phyloP scores from a whole-genome alignment of 768 basidiomycete genomes.

The Termitomyces sp. region DNA sequence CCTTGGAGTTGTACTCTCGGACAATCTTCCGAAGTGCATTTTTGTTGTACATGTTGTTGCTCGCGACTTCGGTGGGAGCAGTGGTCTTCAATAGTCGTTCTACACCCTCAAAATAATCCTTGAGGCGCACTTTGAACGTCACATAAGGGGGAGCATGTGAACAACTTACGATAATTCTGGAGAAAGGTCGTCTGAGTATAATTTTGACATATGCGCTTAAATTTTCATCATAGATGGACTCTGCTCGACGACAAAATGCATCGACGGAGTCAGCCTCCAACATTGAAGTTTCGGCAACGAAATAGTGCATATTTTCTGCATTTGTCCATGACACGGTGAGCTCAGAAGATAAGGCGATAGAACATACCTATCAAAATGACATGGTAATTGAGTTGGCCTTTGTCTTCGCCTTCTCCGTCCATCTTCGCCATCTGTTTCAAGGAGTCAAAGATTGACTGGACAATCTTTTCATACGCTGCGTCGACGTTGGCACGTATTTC shows the following conservation, averaged over 20 bases:
- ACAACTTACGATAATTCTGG: conserved; percentile 74
- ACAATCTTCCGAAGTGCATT: conserved; percentile 78
- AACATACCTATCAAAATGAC: conserved; percentile 88
- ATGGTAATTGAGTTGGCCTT: conserved; percentile 95
- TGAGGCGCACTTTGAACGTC: conserved; percentile 24
- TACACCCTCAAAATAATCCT: conserved; percentile 92
- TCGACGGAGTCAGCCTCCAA: conserved; percentile 63
- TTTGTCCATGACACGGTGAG: neutral
- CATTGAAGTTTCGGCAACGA: conserved; percentile 76
- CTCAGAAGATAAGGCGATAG: neutral
- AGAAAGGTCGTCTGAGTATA: conserved; percentile 81
- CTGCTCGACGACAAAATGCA: conserved; percentile 67
- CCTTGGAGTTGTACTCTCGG: conserved; percentile 85
- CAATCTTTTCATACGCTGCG: conserved; percentile 82
- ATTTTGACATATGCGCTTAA: conserved; percentile 82
- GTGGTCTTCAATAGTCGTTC: conserved; percentile 84
- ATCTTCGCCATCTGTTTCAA: conserved; percentile 95
- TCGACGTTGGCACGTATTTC: conserved; percentile 80
- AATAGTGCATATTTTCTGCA: conserved; percentile 95
- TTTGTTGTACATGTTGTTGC: conserved; percentile 73
- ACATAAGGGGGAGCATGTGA: neutral
- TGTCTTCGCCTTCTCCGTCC: conserved; percentile 91
- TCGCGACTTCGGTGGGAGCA: conserved; percentile 70
- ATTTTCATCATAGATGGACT: conserved; percentile 87
- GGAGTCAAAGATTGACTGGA: conserved; percentile 87